Conservation (phyloP, 768 basidiomycete species). For the Auricularia heimuer region DNA sequence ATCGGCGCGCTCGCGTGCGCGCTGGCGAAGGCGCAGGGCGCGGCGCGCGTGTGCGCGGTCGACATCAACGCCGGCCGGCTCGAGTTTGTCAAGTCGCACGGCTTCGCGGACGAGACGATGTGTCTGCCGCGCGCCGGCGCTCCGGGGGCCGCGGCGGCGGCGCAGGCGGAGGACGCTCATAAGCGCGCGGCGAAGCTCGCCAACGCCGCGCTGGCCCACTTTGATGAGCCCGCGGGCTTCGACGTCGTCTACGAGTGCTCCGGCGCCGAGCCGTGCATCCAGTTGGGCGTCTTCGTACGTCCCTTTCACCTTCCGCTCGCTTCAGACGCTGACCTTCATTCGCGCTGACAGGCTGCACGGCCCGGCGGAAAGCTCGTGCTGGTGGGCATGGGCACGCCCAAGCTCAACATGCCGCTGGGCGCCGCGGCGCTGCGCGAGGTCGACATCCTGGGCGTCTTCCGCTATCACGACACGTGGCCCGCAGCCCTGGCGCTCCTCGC, state of each 20-base stretch:
- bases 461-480: slow-evolving; percentile 84
- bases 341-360: slow-evolving; percentile 50
- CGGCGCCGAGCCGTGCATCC: slow-evolving; percentile 85
- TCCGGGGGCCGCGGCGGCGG: slow-evolving; percentile 16
- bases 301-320: slow-evolving; percentile 6
- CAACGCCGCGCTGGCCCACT: slow-evolving; percentile 40
- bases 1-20: slow-evolving; percentile 88
- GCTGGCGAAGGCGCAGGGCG: slow-evolving; percentile 56
- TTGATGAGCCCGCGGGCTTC: slow-evolving; percentile 65
- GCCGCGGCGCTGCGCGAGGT: slow-evolving; percentile 80
- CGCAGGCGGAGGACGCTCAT: slow-evolving; percentile 45
- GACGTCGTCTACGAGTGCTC: slow-evolving; percentile 94
- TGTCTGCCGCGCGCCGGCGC: slow-evolving; percentile 37
- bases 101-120: slow-evolving; percentile 68
- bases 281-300: slow-evolving; percentile 83
- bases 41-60: slow-evolving; percentile 59
- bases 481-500: slow-evolving; percentile 74
- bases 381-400: slow-evolving; percentile 90
- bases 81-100: slow-evolving; percentile 62
- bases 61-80: slow-evolving; percentile 83
- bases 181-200: slow-evolving; percentile 51
- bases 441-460: slow-evolving; percentile 86
- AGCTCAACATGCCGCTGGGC: slow-evolving; percentile 72
- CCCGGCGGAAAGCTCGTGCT: slow-evolving; percentile 87
- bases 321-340: slow-evolving; percentile 11